Evolutionary conservation across 1,139 yeast genomes (phyloP), one percentile per base, ranked within the genome.

Genomic region (Debaryomycetaceae sp.): DNA sequence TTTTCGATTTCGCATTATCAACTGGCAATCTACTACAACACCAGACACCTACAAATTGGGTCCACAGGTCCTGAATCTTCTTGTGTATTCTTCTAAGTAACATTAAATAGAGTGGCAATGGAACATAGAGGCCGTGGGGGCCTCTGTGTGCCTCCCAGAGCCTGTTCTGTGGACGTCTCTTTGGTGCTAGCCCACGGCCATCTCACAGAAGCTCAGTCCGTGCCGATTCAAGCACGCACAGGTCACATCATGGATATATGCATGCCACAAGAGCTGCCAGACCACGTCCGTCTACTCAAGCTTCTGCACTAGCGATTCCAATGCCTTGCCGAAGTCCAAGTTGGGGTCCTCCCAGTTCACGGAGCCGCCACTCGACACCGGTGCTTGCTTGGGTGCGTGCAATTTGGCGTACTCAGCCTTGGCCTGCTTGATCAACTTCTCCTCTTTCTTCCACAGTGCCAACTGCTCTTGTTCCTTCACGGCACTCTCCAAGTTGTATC

Each of bases 341-440:
- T 89, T 86, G 57, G 95, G 95, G 69, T 90, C 96, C 60, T 88
- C 95, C 69, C 91, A 78, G 72, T 89, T 84, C 56, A 87, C 73
- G 46, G 83, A 72, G 34, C 75, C 73, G 34, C 75, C 73, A 20
- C 66, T 45, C 20, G 62, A 45, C 14, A 58, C 47, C 46, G 69
- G 64, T 36, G 58, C 48, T 60, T 63, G 50, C 65, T 69, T 65
- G 58, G 72, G 69, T 43, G 62, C 58, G 68, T 85, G 77, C 62
- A 83, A 71, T 66, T 80, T 85, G 57, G 89, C 90, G 69, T 78
- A 93, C 72, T 87, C 91, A 45, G 83, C 85, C 76, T 88, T 90
- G 55, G 98, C 98, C 66, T 89, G 84, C 47, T 76, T 81, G 62
- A 93, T 87, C 65, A 90, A 80, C 61, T 84, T 81, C 68, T 83